Conservation (phyloP, 2,329 filamentous ascomycete species). For the Calonectria pteridis region DNA sequence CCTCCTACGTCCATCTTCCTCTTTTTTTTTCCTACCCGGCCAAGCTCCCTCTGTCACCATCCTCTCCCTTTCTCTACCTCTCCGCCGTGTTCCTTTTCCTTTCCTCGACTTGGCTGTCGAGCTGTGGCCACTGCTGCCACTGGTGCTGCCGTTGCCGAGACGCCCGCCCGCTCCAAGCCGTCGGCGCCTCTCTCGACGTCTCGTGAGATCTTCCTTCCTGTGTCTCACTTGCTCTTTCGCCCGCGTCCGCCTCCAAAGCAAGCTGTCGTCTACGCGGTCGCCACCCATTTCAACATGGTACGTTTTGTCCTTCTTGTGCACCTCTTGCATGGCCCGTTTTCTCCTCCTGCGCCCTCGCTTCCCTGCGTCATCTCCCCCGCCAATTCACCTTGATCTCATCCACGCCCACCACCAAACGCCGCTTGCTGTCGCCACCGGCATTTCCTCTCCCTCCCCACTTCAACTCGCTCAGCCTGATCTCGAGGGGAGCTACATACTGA, state of each 20-base stretch:
- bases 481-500: constrained; percentile 41
- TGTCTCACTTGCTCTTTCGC: constrained; percentile 8
- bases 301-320: constrained; percentile 23
- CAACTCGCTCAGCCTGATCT: constrained; percentile 35
- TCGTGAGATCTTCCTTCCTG: constrained; percentile 21
- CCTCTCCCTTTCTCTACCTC: neutral
- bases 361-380: constrained; percentile 36
- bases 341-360: neutral
- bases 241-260: constrained; percentile 3
- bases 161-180: constrained; percentile 13
- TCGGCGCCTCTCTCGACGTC: constrained; percentile 19
- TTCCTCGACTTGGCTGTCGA: constrained; percentile 18
- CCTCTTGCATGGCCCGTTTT: neutral
- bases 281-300: constrained; percentile 40
- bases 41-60: constrained; percentile 6
- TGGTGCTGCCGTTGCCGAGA: constrained; percentile 28
- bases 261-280: constrained; percentile 25
- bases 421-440: constrained; percentile 26
- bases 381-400: constrained; percentile 26
- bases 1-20: constrained; percentile 19
- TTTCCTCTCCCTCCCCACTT: constrained; percentile 31
- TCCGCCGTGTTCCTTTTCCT: constrained; percentile 14
- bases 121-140: constrained; percentile 19
- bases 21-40: constrained; percentile 12
- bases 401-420: constrained; percentile 11